Evolutionary conservation across 148 eudicot genomes (phyloP), one percentile per base, ranked within the genome.

Genomic region (Diospyros kaki): DNA sequence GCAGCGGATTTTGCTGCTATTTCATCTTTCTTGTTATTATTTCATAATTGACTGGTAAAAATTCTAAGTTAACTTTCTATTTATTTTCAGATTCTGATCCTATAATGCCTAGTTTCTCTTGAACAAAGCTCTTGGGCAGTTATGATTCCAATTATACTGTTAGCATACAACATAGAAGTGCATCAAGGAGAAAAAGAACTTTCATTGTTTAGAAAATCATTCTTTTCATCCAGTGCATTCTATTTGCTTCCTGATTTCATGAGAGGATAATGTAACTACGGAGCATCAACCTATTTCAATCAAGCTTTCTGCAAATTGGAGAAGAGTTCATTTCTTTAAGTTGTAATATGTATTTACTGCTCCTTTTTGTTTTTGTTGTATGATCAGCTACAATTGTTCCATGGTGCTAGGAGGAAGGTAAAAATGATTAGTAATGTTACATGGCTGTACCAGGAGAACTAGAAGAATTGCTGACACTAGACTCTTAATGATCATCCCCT

Each of bases 381-480:
- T 5, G 59, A 2, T 55, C 64, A 28, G 64, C 38, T n/a, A 28
- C 64, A 2, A 28, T 28, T n/a, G 64, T n/a, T 60, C 38, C 64
- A 8, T 14, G 53, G 52, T 43, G 52, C 38, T 17, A 43, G 38
- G 69, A 45, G 52, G 53, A 66, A 15, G 69, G 51, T 51, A 52
- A 44, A 69, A 69, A 69, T 69, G 73, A 51, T 69, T 7, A 18
- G 42, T 50, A 53, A 52, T 54, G 18, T 53, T 18, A 2, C 38
- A 40, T 38, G 17, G 8, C 61, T 78, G 50, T 56, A 46, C 71
- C 76, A 66, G 76, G 76, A 12, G 46, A 73, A 6, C 18, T 9
- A 48, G 28, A 65, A 79, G 81, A 41, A 66, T 75, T 66, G 54
- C 60, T 42, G 68, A 68, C 60, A 58, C 66, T 43, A 56, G 66